Percentiles rank a stretch among this genome's conserved stretches.
Conservation (phyloP, 495 filamentous ascomycete species). For the Talaromyces liani region DNA sequence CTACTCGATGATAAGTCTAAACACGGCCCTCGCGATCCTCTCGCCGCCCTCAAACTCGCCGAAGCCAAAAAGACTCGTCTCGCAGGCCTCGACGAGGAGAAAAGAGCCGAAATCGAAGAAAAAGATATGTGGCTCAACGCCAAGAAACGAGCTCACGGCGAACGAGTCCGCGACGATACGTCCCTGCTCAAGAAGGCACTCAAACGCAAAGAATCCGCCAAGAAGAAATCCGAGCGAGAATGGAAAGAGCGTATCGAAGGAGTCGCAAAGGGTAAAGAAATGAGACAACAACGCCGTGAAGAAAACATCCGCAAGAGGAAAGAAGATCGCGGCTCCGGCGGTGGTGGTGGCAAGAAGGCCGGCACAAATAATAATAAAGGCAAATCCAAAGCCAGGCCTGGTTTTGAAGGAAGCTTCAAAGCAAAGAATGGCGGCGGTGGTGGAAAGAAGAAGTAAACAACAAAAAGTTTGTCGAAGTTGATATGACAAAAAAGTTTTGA, state of each 20-base stretch:
- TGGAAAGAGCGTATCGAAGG: slow-evolving; percentile 78
- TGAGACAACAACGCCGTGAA: slow-evolving; percentile 80
- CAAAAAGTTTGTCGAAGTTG: not conserved
- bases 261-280: slow-evolving; percentile 66
- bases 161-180: slow-evolving; percentile 83
- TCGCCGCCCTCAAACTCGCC: slow-evolving; percentile 61
- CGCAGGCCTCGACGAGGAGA: slow-evolving; percentile 60
- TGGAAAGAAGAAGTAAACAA: slow-evolving; percentile 32
- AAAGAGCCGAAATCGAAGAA: slow-evolving; percentile 77
- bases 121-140: slow-evolving; percentile 94
- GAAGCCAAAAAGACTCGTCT: slow-evolving; percentile 69
- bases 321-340: slow-evolving; percentile 58
- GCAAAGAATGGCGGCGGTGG: slow-evolving; percentile 26
- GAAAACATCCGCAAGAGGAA: slow-evolving; percentile 77
- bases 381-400: slow-evolving; percentile 60
- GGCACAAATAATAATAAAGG: slow-evolving; percentile 50
- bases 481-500: slow-evolving; percentile 2
- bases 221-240: slow-evolving; percentile 83
- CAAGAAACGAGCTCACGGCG: slow-evolving; percentile 78
- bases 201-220: slow-evolving; percentile 82
- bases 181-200: slow-evolving; percentile 88
- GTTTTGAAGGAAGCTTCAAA: slow-evolving; percentile 91
- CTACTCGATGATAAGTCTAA: slow-evolving; percentile 54
- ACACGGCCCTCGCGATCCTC: slow-evolving; percentile 73
- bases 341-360: slow-evolving; percentile 38